Conservation (phyloP, 148 eudicot genomes). For the Cornus controversa region DNA sequence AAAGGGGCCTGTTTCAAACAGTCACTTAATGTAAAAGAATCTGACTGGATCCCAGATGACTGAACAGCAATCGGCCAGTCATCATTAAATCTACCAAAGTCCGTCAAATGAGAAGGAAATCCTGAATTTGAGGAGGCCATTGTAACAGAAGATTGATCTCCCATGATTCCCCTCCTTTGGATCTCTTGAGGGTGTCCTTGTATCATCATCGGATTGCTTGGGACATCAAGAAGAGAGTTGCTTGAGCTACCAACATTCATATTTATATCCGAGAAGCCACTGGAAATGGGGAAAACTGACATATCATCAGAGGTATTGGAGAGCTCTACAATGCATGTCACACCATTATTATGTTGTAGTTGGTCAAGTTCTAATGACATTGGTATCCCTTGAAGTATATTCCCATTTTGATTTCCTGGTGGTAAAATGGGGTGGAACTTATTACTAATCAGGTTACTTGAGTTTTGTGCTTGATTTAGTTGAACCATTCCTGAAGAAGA, state of each 20-base stretch:
- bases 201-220: slow-evolving; percentile 24
- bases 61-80: slow-evolving; percentile 41
- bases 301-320: slow-evolving; percentile 9
- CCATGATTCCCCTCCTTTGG: slow-evolving; percentile 20
- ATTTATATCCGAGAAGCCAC: slow-evolving; percentile 7
- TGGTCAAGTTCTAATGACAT: slow-evolving; percentile 49
- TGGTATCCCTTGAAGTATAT: slow-evolving; percentile 54
- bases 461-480: slow-evolving; percentile 39
- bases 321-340: slow-evolving; percentile 17
- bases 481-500: slow-evolving; percentile 45
- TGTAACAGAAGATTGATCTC: slow-evolving; percentile 23
- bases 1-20: slow-evolving; percentile 15
- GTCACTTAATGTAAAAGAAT: slow-evolving; percentile 14
- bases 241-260: slow-evolving; percentile 20
- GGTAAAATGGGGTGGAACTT: slow-evolving; percentile 32
- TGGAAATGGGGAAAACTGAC: slow-evolving; percentile 9
- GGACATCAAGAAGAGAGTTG: slow-evolving; percentile 29
- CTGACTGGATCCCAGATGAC: slow-evolving; percentile 29
- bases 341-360: slow-evolving; percentile 28
- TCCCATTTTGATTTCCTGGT: slow-evolving; percentile 37
- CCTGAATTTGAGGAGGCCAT: slow-evolving; percentile 24
- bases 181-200: slow-evolving; percentile 32
- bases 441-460: slow-evolving; percentile 26
- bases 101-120: slow-evolving; percentile 29
- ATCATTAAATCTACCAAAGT: slow-evolving; percentile 28